Base-by-base conservation (phyloP, 139 green algal species). In the Diplosphaera chodatii region DNA sequence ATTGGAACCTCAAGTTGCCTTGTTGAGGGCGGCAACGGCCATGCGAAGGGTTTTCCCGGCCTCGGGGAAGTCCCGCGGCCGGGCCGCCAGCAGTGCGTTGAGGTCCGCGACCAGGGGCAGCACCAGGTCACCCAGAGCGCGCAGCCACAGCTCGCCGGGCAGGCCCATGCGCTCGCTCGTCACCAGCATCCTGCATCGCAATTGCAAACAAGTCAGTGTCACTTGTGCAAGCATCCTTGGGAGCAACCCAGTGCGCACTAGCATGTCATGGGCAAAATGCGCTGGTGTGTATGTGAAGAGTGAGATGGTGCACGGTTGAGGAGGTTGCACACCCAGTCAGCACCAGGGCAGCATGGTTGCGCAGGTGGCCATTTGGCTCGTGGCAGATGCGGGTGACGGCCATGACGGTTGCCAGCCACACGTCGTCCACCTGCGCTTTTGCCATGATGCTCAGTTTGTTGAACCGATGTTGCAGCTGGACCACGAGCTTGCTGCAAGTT, bases 181-280 rank as follows among this genome's bases (percentile, higher is more conserved):
- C 30, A 93, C 75, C 59, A 95, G 81, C 13, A 77, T 81, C 29
- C 85, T 81, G 82, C 92, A 4, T 92, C 64, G 0, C 86, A 78
- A 6, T 81, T 83, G 48, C 37, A 10, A 48, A 48, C 37, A 48
- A 48, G 10, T 20, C 10, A 10, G 37, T 48, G 8, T 20, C 8
- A 48, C 6, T 48, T n/a, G n/a, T n/a, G n/a, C n/a, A n/a, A n/a
- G n/a, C n/a, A n/a, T n/a, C n/a, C n/a, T n/a, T n/a, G n/a, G n/a
- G n/a, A n/a, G n/a, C n/a, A n/a, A n/a, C n/a, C n/a, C n/a, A n/a
- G n/a, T n/a, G n/a, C n/a, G n/a, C n/a, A n/a, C n/a, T n/a, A n/a
- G n/a, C n/a, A n/a, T n/a, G n/a, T n/a, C n/a, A n/a, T n/a, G n/a
- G n/a, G n/a, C n/a, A n/a, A n/a, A n/a, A n/a, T n/a, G n/a, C n/a